A percentile compares a stretch with the other conserved stretches of the same genome.
These are phyloP conservation scores for Globisporangium middletonii DNA, from an alignment of 352 stramenopile genomes.

Conservation along the genomic window DNA sequence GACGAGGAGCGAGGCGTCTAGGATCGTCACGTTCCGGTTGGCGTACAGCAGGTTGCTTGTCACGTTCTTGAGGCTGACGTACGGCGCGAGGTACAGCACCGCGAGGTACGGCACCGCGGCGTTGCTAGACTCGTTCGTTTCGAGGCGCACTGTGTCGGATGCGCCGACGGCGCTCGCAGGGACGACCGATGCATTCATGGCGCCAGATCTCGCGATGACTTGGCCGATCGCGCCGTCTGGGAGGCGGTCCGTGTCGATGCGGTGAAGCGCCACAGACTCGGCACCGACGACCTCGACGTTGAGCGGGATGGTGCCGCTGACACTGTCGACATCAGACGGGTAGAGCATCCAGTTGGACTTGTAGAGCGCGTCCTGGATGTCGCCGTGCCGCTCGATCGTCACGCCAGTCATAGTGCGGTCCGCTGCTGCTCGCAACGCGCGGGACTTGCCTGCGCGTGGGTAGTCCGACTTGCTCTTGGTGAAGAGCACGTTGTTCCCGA, in stretches of 20 bases:
- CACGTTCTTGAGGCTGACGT: not conserved
- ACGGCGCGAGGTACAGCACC: not conserved
- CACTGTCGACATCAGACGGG: not conserved
- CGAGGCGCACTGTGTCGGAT: not conserved
- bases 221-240: conserved; percentile 1
- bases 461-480: not conserved
- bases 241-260: conserved; percentile 1
- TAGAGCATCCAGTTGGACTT: not conserved
- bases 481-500: conserved; percentile 1
- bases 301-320: not conserved
- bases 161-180: too few species aligned
- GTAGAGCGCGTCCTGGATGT: not conserved
- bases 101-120: not conserved
- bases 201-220: not conserved
- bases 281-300: not conserved
- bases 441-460: too few species aligned
- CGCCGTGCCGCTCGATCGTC: too few species aligned
- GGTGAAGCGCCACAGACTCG: not conserved
- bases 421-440: too few species aligned
- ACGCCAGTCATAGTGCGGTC: too few species aligned
- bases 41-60: not conserved
- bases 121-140: not conserved
- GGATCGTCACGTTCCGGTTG: not conserved
- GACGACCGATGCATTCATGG: not conserved
- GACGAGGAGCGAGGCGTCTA: conserved; percentile 1